Conservation (phyloP, 805 yeast genomes). For the Torulaspora franciscae region DNA sequence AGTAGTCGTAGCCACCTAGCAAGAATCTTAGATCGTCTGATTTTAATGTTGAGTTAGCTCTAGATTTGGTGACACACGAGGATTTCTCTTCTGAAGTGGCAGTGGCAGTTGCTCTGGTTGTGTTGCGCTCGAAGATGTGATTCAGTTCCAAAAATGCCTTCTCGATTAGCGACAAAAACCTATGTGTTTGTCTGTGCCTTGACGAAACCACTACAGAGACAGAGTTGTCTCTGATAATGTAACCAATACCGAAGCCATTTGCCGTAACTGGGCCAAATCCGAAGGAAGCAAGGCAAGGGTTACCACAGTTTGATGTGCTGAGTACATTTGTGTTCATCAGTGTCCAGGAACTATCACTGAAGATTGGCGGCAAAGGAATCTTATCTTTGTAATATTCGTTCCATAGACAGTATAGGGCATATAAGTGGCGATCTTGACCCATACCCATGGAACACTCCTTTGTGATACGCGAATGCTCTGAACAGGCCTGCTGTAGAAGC, state of each 20-base stretch:
- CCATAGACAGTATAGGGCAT: conserved; percentile 86
- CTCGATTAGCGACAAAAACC: conserved; percentile 66
- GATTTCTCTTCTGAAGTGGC: not conserved
- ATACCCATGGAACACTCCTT: conserved; percentile 65
- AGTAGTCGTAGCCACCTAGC: conserved; percentile 85
- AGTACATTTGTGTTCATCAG: conserved; percentile 72
- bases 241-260: conserved; percentile 91
- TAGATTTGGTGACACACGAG: not conserved
- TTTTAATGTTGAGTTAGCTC: conserved; percentile 16
- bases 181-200: conserved; percentile 78
- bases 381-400: conserved; percentile 38
- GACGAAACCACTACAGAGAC: conserved; percentile 79
- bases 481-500: conserved; percentile 63
- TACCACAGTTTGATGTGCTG: conserved; percentile 87
- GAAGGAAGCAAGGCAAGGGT: conserved; percentile 77
- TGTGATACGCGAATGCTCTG: conserved; percentile 62
- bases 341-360: conserved; percentile 87
- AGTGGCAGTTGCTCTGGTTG: conserved; percentile 2
- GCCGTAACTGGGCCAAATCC: conserved; percentile 91
- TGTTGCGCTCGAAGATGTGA: conserved; percentile 41
- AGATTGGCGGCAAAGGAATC: conserved; percentile 59
- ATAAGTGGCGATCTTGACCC: conserved; percentile 91
- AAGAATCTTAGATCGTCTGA: conserved; percentile 39
- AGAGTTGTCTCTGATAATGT: conserved; percentile 75
- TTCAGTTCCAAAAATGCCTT: conserved; percentile 57